These are phyloP conservation scores for Mallotus repandus DNA, from an alignment of 441 rosid species.

Conservation along the genomic window DNA sequence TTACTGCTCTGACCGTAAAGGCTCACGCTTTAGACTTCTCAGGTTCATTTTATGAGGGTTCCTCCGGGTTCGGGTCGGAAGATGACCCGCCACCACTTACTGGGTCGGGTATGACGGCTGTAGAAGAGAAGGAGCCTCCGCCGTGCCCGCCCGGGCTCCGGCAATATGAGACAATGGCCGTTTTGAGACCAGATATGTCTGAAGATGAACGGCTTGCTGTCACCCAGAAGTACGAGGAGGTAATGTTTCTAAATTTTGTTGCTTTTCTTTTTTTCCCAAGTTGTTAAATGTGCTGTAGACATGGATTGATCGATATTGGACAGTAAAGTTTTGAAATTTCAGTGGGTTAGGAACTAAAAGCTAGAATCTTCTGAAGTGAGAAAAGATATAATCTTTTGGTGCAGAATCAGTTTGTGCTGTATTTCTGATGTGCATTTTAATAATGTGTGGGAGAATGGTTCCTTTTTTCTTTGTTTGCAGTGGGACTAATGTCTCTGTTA, in stretches of 20 bases:
- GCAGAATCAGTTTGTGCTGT: too few relatives aligned
- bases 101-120: slow-evolving; percentile 49
- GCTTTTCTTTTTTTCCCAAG: neutral
- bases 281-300: neutral
- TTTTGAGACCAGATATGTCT: slow-evolving; percentile 85
- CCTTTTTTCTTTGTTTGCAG: too few relatives aligned
- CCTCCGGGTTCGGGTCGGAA: slow-evolving; percentile 63
- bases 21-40: slow-evolving; percentile 74
- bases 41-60: slow-evolving; percentile 73
- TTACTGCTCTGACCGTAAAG: slow-evolving; percentile 28
- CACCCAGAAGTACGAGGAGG: slow-evolving; percentile 92
- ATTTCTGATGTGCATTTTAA: too few relatives aligned
- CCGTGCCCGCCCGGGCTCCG: slow-evolving; percentile 87
- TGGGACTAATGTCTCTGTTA: too few relatives aligned
- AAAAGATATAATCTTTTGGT: too few relatives aligned
- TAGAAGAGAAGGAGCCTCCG: slow-evolving; percentile 73
- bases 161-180: slow-evolving; percentile 76
- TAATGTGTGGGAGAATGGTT: too few relatives aligned
- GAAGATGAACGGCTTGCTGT: slow-evolving; percentile 82
- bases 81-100: slow-evolving; percentile 57
- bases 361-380: too few relatives aligned
- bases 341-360: too few relatives aligned
- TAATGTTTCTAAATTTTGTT: slow-evolving; percentile 24
- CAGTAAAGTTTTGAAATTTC: neutral
- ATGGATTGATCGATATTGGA: neutral